phyloP scores from a whole-genome alignment of 805 yeast genomes.

The Starmerella floricola region DNA sequence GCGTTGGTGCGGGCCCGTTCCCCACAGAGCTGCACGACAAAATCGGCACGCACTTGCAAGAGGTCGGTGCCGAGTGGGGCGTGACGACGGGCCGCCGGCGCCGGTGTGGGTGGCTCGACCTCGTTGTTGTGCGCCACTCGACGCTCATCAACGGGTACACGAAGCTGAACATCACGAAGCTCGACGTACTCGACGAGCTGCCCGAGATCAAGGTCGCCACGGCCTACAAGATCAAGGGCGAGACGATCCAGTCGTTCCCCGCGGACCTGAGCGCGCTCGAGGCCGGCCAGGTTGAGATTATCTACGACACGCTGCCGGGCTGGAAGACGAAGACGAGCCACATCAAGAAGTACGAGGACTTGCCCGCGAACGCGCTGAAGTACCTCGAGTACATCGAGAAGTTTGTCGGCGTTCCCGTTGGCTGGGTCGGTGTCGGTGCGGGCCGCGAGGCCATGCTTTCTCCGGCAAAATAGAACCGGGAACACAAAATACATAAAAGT shows the following conservation, averaged over 20 bases:
- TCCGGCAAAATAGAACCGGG: constrained; percentile 1
- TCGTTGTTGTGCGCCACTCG: constrained; percentile 87
- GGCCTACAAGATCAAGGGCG: constrained; percentile 68
- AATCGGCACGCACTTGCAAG: constrained; percentile 75
- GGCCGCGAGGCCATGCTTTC: constrained; percentile 81
- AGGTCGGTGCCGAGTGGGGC: constrained; percentile 90
- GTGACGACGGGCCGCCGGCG: constrained; percentile 98
- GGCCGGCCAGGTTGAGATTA: constrained; percentile 65
- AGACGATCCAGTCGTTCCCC: constrained; percentile 70
- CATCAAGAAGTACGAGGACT: constrained; percentile 54
- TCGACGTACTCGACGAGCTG: constrained; percentile 87
- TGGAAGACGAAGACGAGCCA: constrained; percentile 80
- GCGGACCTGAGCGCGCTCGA: constrained; percentile 76
- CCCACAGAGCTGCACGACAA: constrained; percentile 91
- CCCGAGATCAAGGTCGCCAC: constrained; percentile 81
- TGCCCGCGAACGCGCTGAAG: constrained; percentile 78
- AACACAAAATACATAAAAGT: no score
- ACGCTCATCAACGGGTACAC: constrained; percentile 91
- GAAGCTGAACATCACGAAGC: constrained; percentile 79
- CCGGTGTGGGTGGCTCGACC: constrained; percentile 98
- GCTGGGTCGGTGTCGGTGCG: constrained; percentile 99
- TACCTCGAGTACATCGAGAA: constrained; percentile 81
- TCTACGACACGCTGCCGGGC: constrained; percentile 83
- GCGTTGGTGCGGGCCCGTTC: constrained; percentile 99
- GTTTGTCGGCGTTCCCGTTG: constrained; percentile 68